Evolutionary conservation across 2,329 filamentous ascomycete genomes (phyloP), one percentile per base, ranked within the genome.

Genomic region (Chalaropsis thielavioides): DNA sequence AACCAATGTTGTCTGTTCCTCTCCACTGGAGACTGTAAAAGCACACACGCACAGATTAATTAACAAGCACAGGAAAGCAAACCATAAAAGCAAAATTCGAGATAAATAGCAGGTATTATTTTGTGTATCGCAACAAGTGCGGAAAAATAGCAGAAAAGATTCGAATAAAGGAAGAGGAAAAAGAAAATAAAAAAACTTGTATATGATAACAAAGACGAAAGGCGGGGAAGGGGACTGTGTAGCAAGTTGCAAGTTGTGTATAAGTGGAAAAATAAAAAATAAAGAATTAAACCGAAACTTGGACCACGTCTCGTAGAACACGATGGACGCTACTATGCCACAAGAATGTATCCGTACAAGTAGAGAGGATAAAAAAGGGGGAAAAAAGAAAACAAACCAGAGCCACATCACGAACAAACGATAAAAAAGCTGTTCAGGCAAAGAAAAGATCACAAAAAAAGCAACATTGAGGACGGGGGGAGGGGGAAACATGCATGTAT

Each of bases 71-170:
- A 31, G 31, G 31, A 17, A 43, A n/a, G 22, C 19, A 61, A 43
- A 61, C 35, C 13, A n/a, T n/a, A 31, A 31, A 31, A 6, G 31
- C 31, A 24, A 61, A 19, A 40, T n/a, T 22, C 35, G 7, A 43
- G 24, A 61, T 61, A 43, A 35, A 61, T 40, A 61, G n/a, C 35
- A 61, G 41, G 22, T 40, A 61, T 41, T 40, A 38, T 61, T 41
- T 41, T 41, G 19, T 22, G 31, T 17, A 22, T 17, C 22, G n/a
- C 58, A 61, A 15, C 11, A 61, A 61, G 22, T 61, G 35, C 58
- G 41, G 35, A 43, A 13, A 61, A 43, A 58, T 24, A 13, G 17
- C 58, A 60, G 31, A 43, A 19, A 15, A 19, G 40, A 61, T 17
- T 4, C 3, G 27, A n/a, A 0, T 15, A 40, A 11, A 46, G 46